Conservation (phyloP, 495 filamentous ascomycete genomes). For the Aspergillus leporis region DNA sequence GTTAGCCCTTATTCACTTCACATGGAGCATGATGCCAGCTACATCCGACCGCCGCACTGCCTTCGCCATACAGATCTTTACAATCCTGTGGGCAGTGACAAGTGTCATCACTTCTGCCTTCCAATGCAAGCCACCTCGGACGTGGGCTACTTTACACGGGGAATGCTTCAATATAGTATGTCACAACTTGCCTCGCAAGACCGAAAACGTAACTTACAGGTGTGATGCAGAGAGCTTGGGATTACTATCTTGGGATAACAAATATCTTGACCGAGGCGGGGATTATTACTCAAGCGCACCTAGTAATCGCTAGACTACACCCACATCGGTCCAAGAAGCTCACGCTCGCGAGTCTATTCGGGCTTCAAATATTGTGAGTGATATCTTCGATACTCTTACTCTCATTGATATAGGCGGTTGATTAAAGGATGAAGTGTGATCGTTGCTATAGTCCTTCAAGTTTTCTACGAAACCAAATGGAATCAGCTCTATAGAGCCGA, state of each 20-base stretch:
- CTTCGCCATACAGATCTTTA: constrained; percentile 23
- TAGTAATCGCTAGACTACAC: constrained; percentile 38
- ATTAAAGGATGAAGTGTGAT: constrained; percentile 27
- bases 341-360: constrained; percentile 33
- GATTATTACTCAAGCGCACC: constrained; percentile 37
- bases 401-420: background rate
- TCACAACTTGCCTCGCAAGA: background rate
- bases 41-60: constrained; percentile 24
- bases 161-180: constrained; percentile 41
- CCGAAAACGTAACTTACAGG: constrained; percentile 1
- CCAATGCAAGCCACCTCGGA: constrained; percentile 37
- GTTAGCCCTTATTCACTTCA: constrained; percentile 33
- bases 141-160: constrained; percentile 38
- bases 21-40: constrained; percentile 22
- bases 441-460: constrained; percentile 34
- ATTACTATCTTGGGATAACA: constrained; percentile 39
- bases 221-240: constrained; percentile 34
- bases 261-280: constrained; percentile 46
- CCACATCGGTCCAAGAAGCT: constrained; percentile 31
- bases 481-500: constrained; percentile 17
- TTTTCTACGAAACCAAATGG: constrained; percentile 27
- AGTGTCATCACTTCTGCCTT: constrained; percentile 40
- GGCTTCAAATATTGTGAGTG: constrained; percentile 38
- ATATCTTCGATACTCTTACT: background rate
- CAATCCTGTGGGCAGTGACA: constrained; percentile 34